Conservation (phyloP, 1,284 basidiomycete genomes). For the Ustilago vetiveriae region DNA sequence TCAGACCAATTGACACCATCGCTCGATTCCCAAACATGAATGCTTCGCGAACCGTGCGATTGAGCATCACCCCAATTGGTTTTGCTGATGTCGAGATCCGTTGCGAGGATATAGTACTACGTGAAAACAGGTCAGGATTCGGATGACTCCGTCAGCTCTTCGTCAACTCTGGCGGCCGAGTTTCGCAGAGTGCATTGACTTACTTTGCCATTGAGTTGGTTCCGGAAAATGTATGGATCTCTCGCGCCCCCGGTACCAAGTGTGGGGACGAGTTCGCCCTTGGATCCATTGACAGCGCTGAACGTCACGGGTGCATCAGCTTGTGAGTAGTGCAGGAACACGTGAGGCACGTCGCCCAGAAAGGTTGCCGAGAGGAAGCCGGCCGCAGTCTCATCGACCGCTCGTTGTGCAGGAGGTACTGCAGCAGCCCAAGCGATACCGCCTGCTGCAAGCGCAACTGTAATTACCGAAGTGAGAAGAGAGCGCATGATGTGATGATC, state of each 20-base stretch:
- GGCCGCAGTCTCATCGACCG: slow-evolving; percentile 8
- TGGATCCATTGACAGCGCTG: slow-evolving; percentile 14
- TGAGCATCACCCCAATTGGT: slow-evolving; percentile 36
- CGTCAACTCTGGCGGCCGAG: too few species aligned
- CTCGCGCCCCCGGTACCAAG: slow-evolving; percentile 16
- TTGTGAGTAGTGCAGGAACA: slow-evolving; percentile 22
- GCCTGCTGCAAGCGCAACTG: too few species aligned
- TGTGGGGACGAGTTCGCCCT: slow-evolving; percentile 19
- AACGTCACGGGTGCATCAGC: slow-evolving; percentile 21
- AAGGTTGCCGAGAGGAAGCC: slow-evolving; percentile 24
- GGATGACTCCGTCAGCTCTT: too few species aligned
- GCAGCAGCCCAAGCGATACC: too few species aligned
- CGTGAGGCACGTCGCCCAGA: slow-evolving; percentile 21
- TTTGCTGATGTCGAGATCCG: slow-evolving; percentile 26
- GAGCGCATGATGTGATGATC: too few species aligned
- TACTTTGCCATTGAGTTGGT: slow-evolving; percentile 20
- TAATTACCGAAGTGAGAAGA: too few species aligned
- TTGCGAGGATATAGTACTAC: slow-evolving; percentile 27
- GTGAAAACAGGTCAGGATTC: too few species aligned
- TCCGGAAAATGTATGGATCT: slow-evolving; percentile 25
- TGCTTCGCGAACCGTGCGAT: slow-evolving; percentile 29
- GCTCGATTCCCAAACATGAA: slow-evolving; percentile 22
- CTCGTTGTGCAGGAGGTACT: too few species aligned
- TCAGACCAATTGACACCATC: slow-evolving; percentile 23
- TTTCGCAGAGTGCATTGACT: too few species aligned